Evolutionary conservation across 371 early-diverging fungal species (phyloP).

Genomic region (Dinochytrium kinnereticum): DNA sequence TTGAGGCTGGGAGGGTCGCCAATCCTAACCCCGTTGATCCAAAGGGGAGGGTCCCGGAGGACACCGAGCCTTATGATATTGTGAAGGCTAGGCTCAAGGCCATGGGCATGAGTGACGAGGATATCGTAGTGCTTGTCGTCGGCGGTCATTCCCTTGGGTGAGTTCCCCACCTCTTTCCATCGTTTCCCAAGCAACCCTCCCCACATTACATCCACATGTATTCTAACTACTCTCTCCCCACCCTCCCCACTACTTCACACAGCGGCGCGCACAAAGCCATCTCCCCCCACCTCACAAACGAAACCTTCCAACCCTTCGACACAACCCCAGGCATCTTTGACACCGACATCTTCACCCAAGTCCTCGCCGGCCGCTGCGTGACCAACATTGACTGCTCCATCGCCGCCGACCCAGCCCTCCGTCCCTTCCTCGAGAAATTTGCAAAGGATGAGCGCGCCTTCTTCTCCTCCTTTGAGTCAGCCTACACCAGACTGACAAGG

Average conservation of each 20-base stretch:
- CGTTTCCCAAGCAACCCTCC: not conserved
- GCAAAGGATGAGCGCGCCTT: constrained; percentile 6
- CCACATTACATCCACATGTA: not conserved
- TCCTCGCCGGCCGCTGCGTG: constrained; percentile 33
- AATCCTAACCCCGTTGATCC: not conserved
- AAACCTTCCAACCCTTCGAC: constrained; percentile 46
- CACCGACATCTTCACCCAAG: constrained; percentile 43
- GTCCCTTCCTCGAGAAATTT: constrained; percentile 23
- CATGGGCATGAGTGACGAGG: constrained; percentile 37
- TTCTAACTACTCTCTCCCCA: not conserved
- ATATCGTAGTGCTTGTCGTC: constrained; percentile 37
- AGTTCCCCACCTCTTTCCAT: constrained; percentile 1
- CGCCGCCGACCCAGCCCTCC: constrained; percentile 32
- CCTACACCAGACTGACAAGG: not conserved
- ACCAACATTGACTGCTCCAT: constrained; percentile 40
- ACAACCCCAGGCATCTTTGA: constrained; percentile 49
- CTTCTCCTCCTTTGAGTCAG: constrained; percentile 10
- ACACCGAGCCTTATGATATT: not conserved
- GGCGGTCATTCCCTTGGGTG: constrained; percentile 45
- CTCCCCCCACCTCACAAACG: constrained; percentile 35
- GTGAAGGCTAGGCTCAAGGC: constrained; percentile 24
- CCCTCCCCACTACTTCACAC: constrained; percentile 2
- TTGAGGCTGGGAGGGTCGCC: constrained; percentile 31
- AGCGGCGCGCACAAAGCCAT: constrained; percentile 40
- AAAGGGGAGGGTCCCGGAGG: constrained; percentile 30